Evolutionary conservation across 257 asterid genomes (phyloP).

Genomic region (Verbena officinalis): DNA sequence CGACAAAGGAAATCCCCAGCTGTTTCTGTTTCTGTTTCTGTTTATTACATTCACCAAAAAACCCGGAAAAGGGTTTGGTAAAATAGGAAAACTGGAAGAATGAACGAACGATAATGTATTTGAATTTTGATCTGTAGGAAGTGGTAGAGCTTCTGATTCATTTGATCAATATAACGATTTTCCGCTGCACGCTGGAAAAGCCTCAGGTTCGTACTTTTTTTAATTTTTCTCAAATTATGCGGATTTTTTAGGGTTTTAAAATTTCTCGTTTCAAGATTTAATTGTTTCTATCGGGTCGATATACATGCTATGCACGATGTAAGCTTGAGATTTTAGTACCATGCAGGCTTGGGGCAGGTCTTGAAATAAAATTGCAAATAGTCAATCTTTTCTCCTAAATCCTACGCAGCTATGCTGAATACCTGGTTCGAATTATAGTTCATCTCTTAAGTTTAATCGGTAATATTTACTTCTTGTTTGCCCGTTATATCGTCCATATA

Average conservation of each 20-base stretch:
- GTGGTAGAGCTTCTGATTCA: slow-evolving; percentile 27
- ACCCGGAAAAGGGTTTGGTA: slow-evolving; percentile 3
- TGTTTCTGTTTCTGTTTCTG: slow-evolving; percentile 30
- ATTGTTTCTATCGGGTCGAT: neutral
- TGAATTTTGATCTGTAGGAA: slow-evolving; percentile 29
- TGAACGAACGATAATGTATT: neutral
- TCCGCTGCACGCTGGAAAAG: slow-evolving; percentile 30
- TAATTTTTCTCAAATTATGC: slow-evolving; percentile 5
- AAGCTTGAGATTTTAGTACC: slow-evolving; percentile 17
- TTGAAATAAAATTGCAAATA: slow-evolving; percentile 16
- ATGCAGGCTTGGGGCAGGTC: slow-evolving; percentile 35
- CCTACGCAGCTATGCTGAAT: neutral
- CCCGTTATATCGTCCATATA: slow-evolving; percentile 15
- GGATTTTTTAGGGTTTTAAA: slow-evolving; percentile 38
- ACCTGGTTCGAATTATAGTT: slow-evolving; percentile 16
- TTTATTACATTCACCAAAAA: slow-evolving; percentile 24
- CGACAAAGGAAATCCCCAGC: slow-evolving; percentile 30
- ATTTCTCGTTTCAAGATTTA: slow-evolving; percentile 1
- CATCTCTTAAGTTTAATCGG: slow-evolving; percentile 16
- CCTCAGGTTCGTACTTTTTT: slow-evolving; percentile 43
- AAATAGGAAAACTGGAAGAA: neutral
- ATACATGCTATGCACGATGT: neutral
- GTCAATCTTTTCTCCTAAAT: neutral
- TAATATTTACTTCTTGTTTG: neutral
- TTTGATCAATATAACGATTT: slow-evolving; percentile 18